Evolutionary conservation across 768 basidiomycete species (phyloP), one percentile per base, ranked within the genome.

Genomic region (Lentinula sp.): DNA sequence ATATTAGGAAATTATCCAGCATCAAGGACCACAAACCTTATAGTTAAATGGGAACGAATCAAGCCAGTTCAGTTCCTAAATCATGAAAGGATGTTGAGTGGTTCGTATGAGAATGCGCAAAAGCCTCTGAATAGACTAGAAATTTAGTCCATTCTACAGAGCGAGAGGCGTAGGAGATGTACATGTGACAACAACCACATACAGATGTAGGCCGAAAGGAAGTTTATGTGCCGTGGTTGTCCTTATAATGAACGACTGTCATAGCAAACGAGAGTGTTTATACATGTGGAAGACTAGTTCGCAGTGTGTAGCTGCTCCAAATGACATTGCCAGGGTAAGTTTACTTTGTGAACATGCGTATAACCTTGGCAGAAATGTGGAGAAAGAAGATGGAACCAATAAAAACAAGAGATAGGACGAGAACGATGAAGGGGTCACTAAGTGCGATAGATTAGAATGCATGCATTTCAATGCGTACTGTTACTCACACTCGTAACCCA

Each of bases 301-400:
- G 46, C 3, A 15, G 41, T 35, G 42, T 7, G 32, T 33, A 15
- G n/a, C 18, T 37, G 48, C 41, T 43, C 37, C 59, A 39, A 41
- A 32, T 28, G n/a, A 20, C 48, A 41, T 7, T 32, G n/a, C 49
- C 39, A 39, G 36, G 3, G n/a, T 39, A 35, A 36, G 37, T 65
- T 76, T 81, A 95, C 74, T 93, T 94, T 65, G 91, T 88, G 75
- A 96, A 93, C 50, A 86, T 85, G 64, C 91, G 87, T 73, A 96
- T 92, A 73, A 96, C 81, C 79, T 96, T 96, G 66, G 95, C 93
- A 48, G 93, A 90, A 72, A 97, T 96, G 74, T 98, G 95, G 45
- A 97, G 89, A 88, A 96, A 97, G 86, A 98, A 97, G 72, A 97
- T 96, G 61, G 94, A 96, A 42, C 88, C 95, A 77, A 98, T 97